Evolutionary conservation across 345 rosid species (phyloP), one percentile per base, ranked within the genome.

Genomic region (Hibiscus syriacus): DNA sequence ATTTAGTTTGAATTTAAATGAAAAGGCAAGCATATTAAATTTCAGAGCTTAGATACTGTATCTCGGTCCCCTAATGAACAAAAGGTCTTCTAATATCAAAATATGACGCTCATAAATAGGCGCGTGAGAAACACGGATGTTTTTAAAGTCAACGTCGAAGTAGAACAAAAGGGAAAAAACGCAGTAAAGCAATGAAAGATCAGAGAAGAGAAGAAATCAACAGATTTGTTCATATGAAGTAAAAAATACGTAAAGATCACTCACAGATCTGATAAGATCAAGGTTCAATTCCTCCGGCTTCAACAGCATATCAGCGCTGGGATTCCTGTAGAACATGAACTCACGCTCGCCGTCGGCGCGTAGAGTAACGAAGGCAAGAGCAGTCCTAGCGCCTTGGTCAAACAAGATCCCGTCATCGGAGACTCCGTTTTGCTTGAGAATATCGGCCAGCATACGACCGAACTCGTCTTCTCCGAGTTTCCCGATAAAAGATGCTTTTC

Each of bases 281-380:
- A 86, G 86, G 39, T 91, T 85, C 55, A 93, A 87, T 70, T 93
- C 98, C 16, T 90, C 96, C 5, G 98, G 96, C 72, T 67, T 75
- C 78, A 90, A 81, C 34, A 92, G 83, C 98, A 92, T 92, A 55
- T 92, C 98, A 55, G 98, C 98, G 64, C 96, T 88, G 41, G 98
- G 98, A 72, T 92, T 92, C 74, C 98, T 76, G 74, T 92, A 92
- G 46, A 90, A 92, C 98, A 92, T 92, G 64, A 92, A 92, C 56
- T 92, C 98, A 55, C 98, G 98, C 73, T 90, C 98, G 1, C 98
- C 98, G 41, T 90, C 98, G 45, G 98, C 89, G 74, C 94, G 94
- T 49, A 92, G 79, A 1, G 97, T 92, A 2, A 92, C 97, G 73
- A 93, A 93, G 0, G 98, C 98, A 9, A 93, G 86, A 2, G 97